Evolutionary conservation across 2,329 filamentous ascomycete species (phyloP).

Genomic region (Coniochaeta sp.): DNA sequence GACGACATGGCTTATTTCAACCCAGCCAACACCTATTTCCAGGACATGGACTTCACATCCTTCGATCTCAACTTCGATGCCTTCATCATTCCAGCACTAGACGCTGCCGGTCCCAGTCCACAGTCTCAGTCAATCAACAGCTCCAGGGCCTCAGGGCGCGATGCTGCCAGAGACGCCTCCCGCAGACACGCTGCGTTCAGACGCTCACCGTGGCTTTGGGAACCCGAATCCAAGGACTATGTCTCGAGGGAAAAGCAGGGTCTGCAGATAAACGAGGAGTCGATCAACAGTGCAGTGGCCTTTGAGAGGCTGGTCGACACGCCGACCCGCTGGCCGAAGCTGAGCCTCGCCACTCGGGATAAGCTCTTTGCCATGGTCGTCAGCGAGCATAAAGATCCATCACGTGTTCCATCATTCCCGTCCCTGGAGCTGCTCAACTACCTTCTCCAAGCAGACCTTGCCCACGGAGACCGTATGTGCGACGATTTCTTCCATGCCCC

Average conservation of each 20-base stretch:
- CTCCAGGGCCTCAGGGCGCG: slow-evolving; percentile 8
- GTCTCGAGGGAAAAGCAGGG: slow-evolving; percentile 15
- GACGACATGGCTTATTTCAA: slow-evolving; percentile 19
- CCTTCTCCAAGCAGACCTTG: slow-evolving; percentile 17
- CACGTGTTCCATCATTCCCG: slow-evolving; percentile 17
- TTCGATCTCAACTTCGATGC: slow-evolving; percentile 24
- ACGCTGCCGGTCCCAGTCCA: slow-evolving; percentile 17
- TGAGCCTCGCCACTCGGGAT: slow-evolving; percentile 14
- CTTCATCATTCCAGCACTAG: slow-evolving; percentile 19
- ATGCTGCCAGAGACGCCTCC: slow-evolving; percentile 15
- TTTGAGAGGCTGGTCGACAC: slow-evolving; percentile 9
- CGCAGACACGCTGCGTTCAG: slow-evolving; percentile 23
- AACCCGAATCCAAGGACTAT: slow-evolving; percentile 20
- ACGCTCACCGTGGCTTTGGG: slow-evolving; percentile 25
- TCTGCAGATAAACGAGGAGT: slow-evolving; percentile 14
- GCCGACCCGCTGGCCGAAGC: slow-evolving; percentile 10
- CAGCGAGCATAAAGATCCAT: slow-evolving; percentile 12
- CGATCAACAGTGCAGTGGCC: slow-evolving; percentile 8
- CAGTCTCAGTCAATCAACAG: slow-evolving; percentile 14
- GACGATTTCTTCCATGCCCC: slow-evolving; percentile 18
- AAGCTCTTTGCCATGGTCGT: slow-evolving; percentile 18
- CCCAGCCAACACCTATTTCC: slow-evolving; percentile 18
- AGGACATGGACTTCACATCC: slow-evolving; percentile 22
- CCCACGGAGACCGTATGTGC: slow-evolving; percentile 18
- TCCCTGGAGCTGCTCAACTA: slow-evolving; percentile 19